These are phyloP conservation scores for Pseudocercospora crystallina DNA, from an alignment of 2,329 filamentous ascomycete species.

Conservation along the genomic window DNA sequence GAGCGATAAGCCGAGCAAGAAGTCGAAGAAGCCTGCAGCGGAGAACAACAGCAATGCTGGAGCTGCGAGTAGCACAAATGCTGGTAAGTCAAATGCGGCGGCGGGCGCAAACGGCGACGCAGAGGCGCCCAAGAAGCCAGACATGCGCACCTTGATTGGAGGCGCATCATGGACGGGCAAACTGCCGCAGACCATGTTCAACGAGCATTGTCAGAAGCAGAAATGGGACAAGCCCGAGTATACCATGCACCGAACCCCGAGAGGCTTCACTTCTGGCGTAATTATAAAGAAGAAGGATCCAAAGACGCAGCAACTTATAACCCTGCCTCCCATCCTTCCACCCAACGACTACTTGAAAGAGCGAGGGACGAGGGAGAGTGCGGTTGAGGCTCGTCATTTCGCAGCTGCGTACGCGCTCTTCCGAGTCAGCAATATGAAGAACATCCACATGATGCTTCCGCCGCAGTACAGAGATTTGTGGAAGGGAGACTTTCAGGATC, in stretches of 20 bases:
- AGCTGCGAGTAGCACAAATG: conserved; percentile 15
- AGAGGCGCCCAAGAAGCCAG: conserved; percentile 57
- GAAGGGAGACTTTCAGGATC: conserved; percentile 79
- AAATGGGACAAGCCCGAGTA: conserved; percentile 96
- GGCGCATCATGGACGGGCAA: conserved; percentile 98
- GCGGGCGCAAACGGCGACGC: conserved; percentile 15
- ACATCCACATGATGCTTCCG: conserved; percentile 90
- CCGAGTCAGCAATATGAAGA: conserved; percentile 90
- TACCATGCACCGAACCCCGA: conserved; percentile 55
- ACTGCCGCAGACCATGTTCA: conserved; percentile 86
- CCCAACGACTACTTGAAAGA: conserved; percentile 71
- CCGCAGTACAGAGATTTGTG: conserved; percentile 86
- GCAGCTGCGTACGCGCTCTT: conserved; percentile 90
- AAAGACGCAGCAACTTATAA: conserved; percentile 77
- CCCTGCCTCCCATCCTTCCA: conserved; percentile 77
- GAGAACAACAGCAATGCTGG: conserved; percentile 6
- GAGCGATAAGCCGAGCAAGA: conserved; percentile 45
- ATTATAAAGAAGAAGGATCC: conserved; percentile 70
- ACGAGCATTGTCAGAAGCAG: conserved; percentile 92
- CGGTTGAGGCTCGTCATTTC: conserved; percentile 89
- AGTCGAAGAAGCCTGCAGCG: conserved; percentile 36
- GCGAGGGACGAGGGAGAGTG: conserved; percentile 71
- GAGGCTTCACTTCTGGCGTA: conserved; percentile 66
- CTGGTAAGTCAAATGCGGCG: conserved; percentile 29
- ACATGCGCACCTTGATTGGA: conserved; percentile 76